Percentiles rank a stretch among this genome's conserved stretches.
These are phyloP conservation scores for Collybia mongolica DNA, from an alignment of 768 basidiomycete species.

Conservation along the genomic window DNA sequence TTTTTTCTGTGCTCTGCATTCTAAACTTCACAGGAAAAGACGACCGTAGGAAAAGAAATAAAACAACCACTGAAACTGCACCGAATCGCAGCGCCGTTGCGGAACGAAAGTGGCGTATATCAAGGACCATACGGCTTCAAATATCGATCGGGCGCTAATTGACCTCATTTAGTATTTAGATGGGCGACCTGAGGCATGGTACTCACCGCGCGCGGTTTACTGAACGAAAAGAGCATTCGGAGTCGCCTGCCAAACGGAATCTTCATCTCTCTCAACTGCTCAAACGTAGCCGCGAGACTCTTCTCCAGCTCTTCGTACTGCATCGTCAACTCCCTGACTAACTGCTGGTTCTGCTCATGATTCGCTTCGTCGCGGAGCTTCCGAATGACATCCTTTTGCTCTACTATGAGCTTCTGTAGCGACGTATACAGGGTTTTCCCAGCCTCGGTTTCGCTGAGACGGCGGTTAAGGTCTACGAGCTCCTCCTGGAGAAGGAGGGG, in stretches of 20 bases:
- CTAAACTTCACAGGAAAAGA: no score
- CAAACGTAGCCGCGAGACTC: slow-evolving; percentile 18
- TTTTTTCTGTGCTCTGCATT: no score
- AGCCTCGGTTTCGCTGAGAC: slow-evolving; percentile 27
- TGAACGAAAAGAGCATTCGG: slow-evolving; percentile 12
- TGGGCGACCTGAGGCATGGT: no score
- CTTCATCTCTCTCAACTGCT: slow-evolving; percentile 19
- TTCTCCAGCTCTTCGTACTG: slow-evolving; percentile 17
- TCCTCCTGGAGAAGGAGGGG: slow-evolving; percentile 28
- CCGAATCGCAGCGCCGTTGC: no score
- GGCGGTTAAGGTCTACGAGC: slow-evolving; percentile 23
- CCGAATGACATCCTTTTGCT: slow-evolving; percentile 20
- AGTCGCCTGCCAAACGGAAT: slow-evolving; percentile 21
- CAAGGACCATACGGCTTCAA: no score
- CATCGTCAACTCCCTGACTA: slow-evolving; percentile 14
- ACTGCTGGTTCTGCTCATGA: slow-evolving; percentile 5
- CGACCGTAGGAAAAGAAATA: no score
- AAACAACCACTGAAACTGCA: no score
- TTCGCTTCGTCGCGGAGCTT: slow-evolving; percentile 13
- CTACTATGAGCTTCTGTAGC: slow-evolving; percentile 22
- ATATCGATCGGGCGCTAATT: no score
- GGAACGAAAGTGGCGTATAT: no score
- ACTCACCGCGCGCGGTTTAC: slow-evolving; percentile 15
- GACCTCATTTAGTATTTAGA: no score
- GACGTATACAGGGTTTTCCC: slow-evolving; percentile 24